Evolutionary conservation across 1,284 basidiomycete genomes (phyloP).

Genomic region (Athelia sp.): DNA sequence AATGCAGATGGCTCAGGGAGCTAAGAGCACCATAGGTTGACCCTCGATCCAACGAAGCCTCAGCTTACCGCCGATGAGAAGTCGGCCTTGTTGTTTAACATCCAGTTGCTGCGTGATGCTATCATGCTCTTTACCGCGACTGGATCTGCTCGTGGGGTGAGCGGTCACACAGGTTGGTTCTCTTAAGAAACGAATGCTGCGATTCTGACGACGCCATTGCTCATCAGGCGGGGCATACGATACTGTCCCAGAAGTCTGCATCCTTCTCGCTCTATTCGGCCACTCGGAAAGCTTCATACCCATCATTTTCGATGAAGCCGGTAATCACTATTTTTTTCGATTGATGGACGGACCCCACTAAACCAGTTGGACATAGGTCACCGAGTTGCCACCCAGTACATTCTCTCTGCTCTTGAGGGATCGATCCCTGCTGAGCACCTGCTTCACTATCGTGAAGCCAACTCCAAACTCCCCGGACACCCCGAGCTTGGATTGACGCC

Average conservation of each 20-base stretch:
- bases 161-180: conserved; percentile 68
- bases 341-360: conserved; percentile 1
- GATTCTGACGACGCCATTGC: not conserved
- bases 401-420: conserved; percentile 73
- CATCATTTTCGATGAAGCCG: conserved; percentile 74
- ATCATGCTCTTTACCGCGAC: conserved; percentile 81
- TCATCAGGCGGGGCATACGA: conserved; percentile 73
- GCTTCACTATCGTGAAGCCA: conserved; percentile 77
- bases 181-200: not conserved
- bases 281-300: conserved; percentile 58
- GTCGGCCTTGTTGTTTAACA: conserved; percentile 56
- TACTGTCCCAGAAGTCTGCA: conserved; percentile 77
- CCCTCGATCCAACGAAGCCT: conserved; percentile 66
- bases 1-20: conserved; percentile 2
- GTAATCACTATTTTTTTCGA: conserved; percentile 30
- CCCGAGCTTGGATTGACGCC: conserved; percentile 83
- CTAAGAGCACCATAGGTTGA: conserved; percentile 23
- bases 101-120: conserved; percentile 75
- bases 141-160: conserved; percentile 76
- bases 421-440: conserved; percentile 68
- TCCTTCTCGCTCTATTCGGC: conserved; percentile 68
- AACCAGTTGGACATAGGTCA: conserved; percentile 48
- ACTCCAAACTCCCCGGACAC: conserved; percentile 82
- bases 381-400: conserved; percentile 83
- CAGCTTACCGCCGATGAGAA: conserved; percentile 58